These are phyloP conservation scores for Tylopilus sp. DNA, from an alignment of 1,284 basidiomycete species.

Conservation along the genomic window DNA sequence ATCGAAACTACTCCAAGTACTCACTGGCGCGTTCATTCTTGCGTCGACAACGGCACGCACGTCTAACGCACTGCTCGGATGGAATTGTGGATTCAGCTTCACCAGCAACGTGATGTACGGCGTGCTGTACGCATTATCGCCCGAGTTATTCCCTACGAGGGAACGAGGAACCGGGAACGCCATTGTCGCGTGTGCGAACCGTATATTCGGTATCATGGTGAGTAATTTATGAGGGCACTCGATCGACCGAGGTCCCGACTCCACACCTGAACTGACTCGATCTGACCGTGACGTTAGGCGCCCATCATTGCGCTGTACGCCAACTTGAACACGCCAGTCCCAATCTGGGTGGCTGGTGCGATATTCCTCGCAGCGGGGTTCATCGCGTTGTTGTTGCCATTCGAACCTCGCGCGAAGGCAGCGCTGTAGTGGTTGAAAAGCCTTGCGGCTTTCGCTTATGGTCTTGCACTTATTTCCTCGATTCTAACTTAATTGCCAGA, in stretches of 20 bases:
- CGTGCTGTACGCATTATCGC: constrained; percentile 66
- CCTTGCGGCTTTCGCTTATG: background rate
- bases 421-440: constrained; percentile 40
- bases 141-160: constrained; percentile 72
- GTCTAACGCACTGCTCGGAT: constrained; percentile 63
- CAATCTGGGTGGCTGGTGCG: constrained; percentile 68
- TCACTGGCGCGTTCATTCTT: constrained; percentile 72
- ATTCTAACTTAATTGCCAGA: too few relatives aligned
- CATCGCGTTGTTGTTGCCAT: constrained; percentile 67
- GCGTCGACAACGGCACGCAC: constrained; percentile 66
- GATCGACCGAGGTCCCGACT: background rate
- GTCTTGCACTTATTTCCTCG: background rate
- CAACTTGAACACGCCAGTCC: constrained; percentile 56
- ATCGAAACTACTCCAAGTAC: constrained; percentile 35
- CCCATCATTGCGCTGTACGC: constrained; percentile 66
- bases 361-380: constrained; percentile 60
- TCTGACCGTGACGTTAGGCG: constrained; percentile 38
- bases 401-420: constrained; percentile 65
- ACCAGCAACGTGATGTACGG: constrained; percentile 75
- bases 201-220: constrained; percentile 63
- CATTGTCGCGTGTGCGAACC: constrained; percentile 52
- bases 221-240: constrained; percentile 18
- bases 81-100: constrained; percentile 64
- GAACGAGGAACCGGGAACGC: constrained; percentile 65
- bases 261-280: background rate